Conservation (phyloP, 345 rosid genomes). For the Syzygium oleosum region DNA sequence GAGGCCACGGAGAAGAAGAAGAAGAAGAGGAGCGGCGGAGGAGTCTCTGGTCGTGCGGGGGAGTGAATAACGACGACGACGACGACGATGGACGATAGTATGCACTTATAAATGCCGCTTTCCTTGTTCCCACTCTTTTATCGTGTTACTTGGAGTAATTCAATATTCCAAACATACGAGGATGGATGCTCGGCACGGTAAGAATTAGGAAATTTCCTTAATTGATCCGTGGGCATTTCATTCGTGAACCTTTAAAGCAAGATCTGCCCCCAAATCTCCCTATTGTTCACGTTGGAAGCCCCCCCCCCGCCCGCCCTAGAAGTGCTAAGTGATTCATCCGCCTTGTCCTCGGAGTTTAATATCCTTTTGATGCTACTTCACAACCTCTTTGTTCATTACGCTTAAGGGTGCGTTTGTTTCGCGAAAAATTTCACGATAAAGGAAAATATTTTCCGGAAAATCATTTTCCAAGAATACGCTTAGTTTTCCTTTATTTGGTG, state of each 20-base stretch:
- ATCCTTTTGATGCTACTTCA: neutral
- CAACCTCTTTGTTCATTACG: neutral
- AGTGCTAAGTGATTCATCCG: neutral
- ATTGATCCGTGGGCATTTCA: neutral
- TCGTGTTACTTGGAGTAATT: neutral
- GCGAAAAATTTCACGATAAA: no score
- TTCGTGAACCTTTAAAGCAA: neutral
- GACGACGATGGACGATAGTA: neutral
- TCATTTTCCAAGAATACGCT: no score
- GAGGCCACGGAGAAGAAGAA: neutral
- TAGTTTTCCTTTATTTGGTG: no score
- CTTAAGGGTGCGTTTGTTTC: no score
- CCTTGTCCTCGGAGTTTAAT: neutral
- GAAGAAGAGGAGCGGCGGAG: neutral
- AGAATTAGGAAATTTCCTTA: neutral
- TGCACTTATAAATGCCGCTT: neutral
- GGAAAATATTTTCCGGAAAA: no score
- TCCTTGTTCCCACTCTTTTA: neutral
- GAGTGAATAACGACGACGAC: neutral
- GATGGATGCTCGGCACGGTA: rapidly evolving
- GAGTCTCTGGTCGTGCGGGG: neutral
- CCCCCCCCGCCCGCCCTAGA: no score
- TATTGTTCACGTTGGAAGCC: neutral
- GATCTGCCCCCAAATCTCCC: neutral
- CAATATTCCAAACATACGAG: neutral